These are phyloP conservation scores for Euphorbia celastroides DNA, from an alignment of 441 rosid species.

Conservation along the genomic window DNA sequence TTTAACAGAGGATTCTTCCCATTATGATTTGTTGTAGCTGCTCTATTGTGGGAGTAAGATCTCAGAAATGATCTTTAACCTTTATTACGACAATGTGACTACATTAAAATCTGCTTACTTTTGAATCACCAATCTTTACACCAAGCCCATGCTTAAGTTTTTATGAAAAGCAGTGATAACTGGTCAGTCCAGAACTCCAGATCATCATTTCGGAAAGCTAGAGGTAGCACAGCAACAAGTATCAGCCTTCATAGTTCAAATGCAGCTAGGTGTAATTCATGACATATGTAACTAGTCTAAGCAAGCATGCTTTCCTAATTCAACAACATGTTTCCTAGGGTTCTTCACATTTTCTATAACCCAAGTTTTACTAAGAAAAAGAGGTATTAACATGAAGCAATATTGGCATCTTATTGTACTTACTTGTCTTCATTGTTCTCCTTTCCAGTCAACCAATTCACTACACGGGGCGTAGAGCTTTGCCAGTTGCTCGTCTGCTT, in stretches of 20 bases:
- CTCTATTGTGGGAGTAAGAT: not conserved
- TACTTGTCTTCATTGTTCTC: slow-evolving; percentile 40
- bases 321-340: not conserved
- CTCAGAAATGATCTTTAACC: not conserved
- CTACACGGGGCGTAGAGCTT: slow-evolving; percentile 58
- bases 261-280: not conserved
- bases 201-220: not conserved
- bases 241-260: not conserved
- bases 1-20: too few relatives aligned
- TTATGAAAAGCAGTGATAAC: not conserved
- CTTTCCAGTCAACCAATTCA: slow-evolving; percentile 76
- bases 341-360: not conserved
- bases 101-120: not conserved
- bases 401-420: slow-evolving; percentile 5
- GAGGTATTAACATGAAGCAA: not conserved
- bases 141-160: not conserved
- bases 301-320: not conserved
- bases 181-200: too few relatives aligned
- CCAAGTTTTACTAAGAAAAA: not conserved
- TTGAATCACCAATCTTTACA: not conserved
- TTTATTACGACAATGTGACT: not conserved
- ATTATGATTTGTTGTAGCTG: not conserved
- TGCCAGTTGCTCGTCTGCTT: slow-evolving; percentile 80
- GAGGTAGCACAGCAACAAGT: not conserved
- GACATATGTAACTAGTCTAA: slow-evolving; percentile 1